A percentile compares a stretch with the other conserved stretches of the same genome.
Evolutionary conservation across 179 eudicot species (phyloP).

Genomic region (Camellia oleifera): DNA sequence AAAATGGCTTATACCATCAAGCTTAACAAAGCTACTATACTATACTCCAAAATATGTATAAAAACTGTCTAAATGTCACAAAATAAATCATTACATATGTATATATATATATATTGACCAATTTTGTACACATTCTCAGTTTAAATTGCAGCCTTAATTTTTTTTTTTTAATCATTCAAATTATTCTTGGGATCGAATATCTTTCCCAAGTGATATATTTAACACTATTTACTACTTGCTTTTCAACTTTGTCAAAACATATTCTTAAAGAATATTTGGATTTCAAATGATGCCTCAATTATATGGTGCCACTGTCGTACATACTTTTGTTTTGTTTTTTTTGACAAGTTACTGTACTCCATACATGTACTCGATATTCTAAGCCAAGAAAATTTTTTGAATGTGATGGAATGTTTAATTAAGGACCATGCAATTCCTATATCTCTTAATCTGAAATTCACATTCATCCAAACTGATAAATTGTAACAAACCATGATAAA

Average conservation of each 20-base stretch:
- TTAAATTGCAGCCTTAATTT: no score
- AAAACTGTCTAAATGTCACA: no score
- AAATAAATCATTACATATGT: no score
- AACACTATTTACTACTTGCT: neutral
- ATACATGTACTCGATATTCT: neutral
- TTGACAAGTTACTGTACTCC: neutral
- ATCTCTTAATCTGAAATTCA: neutral
- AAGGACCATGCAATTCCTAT: neutral
- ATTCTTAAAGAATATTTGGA: conserved; percentile 1
- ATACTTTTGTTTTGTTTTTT: no score
- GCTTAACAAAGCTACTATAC: neutral
- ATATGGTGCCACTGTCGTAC: neutral
- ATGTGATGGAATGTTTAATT: neutral
- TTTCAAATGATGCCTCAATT: conserved; percentile 5
- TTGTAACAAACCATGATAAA: no score
- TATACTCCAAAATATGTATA: no score
- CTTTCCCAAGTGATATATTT: neutral
- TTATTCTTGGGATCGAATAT: no score
- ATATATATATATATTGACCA: no score
- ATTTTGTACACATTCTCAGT: no score
- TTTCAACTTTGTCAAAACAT: neutral
- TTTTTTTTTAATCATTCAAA: no score
- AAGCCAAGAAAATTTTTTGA: neutral
- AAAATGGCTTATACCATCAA: neutral
- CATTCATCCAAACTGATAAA: no score